phyloP scores from a whole-genome alignment of 176 grass and related monocot species.

The Microstegium vimineum region DNA sequence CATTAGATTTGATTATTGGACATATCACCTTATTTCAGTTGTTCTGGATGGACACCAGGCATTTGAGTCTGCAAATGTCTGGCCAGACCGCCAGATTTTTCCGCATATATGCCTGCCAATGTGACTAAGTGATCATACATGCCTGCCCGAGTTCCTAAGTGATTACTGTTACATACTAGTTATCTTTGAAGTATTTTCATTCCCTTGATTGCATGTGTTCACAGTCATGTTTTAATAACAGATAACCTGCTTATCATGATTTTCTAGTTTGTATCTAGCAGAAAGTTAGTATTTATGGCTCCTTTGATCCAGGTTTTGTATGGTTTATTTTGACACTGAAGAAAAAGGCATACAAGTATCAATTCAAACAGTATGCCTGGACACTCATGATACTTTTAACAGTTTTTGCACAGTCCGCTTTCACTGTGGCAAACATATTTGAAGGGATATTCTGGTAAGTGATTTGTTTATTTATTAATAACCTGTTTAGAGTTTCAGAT shows the following conservation, averaged over 20 bases:
- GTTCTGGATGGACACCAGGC: not conserved
- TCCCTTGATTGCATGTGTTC: slow-evolving; percentile 6
- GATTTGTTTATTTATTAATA: not conserved
- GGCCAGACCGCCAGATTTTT: not conserved
- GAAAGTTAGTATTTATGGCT: slow-evolving; percentile 13
- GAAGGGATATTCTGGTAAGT: slow-evolving; percentile 99
- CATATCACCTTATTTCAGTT: slow-evolving; percentile 5
- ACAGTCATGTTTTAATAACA: not conserved
- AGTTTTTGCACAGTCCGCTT: slow-evolving; percentile 88
- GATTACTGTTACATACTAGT: not conserved
- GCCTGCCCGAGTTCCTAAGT: not conserved
- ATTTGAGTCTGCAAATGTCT: slow-evolving; percentile 2
- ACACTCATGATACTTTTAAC: slow-evolving; percentile 99
- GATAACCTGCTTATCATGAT: not conserved
- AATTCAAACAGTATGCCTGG: slow-evolving; percentile 99
- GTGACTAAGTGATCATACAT: not conserved
- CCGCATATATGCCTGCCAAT: not conserved
- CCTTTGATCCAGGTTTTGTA: slow-evolving; percentile 71
- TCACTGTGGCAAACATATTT: slow-evolving; percentile 99
- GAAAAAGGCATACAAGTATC: slow-evolving; percentile 99
- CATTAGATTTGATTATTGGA: not conserved
- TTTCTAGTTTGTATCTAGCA: slow-evolving; percentile 7
- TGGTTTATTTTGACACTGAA: slow-evolving; percentile 99
- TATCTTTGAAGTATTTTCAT: not conserved
- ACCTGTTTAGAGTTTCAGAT: not conserved